Base-by-base conservation (phyloP, 2,329 filamentous ascomycete species). In the Botryosphaeria agaves region DNA sequence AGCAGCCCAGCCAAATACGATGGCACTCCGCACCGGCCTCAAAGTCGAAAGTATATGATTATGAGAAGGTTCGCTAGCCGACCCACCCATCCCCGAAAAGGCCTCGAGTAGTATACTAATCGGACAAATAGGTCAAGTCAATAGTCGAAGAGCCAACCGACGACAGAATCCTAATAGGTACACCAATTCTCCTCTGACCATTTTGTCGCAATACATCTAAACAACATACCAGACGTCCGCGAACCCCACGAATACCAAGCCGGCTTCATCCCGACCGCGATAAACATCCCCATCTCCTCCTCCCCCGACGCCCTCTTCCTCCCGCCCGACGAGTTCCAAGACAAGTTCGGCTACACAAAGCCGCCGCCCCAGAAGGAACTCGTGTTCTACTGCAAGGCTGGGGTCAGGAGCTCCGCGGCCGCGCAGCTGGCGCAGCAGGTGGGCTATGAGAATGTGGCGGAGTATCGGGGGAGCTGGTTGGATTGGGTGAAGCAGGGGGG, bases 361-460 rank as follows among this genome's bases (percentile, higher is more conserved):
- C 85, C 76, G 0, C 43, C 45, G 2, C 59, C 59, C 35, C 62
- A 69, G 26, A 44, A 51, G 29, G 52, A 60, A 35, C 43, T 93
- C 9, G 65, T 95, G 3, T 89, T 95, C 46, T 95, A 93, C 54
- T 98, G 89, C 58, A 91, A 83, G 59, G 76, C 85, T 0, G 89
- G 89, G 2, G 81, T 95, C 38, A 65, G 89, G 48, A 83, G 81
- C 42, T 62, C 65, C 27, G 70, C 79, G 1, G 85, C 85, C 5
- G 84, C 84, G 5, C 64, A 68, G 39, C 53, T 94, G 51, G 89
- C 89, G 18, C 61, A 63, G 42, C 67, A 79, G 47, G 76, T 74
- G 2, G 87, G 87, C 7, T 95, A 80, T 65, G 54, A 57, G 29
- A 68, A 65, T 5, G 70, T 80, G 0, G 71, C 70, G 14, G 78